These are phyloP conservation scores for Galeopsis tetrahit DNA, from an alignment of 257 asterid species.

Conservation along the genomic window DNA sequence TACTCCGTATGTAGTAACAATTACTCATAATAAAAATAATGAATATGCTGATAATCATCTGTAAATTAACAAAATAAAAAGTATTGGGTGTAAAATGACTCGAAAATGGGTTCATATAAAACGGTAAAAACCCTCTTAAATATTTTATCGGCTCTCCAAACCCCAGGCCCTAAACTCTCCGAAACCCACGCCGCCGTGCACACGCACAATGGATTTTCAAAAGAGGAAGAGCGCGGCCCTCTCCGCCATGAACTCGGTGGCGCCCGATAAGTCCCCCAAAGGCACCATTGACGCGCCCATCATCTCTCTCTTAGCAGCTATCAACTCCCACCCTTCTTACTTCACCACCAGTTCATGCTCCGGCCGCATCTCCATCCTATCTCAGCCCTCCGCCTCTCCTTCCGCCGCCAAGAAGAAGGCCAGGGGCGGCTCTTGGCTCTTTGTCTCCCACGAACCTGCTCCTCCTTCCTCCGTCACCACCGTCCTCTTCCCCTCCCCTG, in stretches of 20 bases:
- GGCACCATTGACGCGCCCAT: slow-evolving; percentile 82
- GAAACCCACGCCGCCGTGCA: slow-evolving; percentile 26
- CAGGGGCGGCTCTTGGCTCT: slow-evolving; percentile 88
- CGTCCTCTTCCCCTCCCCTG: slow-evolving; percentile 52
- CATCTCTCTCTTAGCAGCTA: slow-evolving; percentile 62
- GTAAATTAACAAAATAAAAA: too few relatives aligned
- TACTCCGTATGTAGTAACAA: too few relatives aligned
- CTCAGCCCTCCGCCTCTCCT: slow-evolving; percentile 56
- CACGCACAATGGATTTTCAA: slow-evolving; percentile 66
- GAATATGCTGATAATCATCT: too few relatives aligned
- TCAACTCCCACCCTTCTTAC: slow-evolving; percentile 82
- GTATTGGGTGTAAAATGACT: too few relatives aligned
- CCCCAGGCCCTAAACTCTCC: slow-evolving; percentile 31
- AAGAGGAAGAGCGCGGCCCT: slow-evolving; percentile 72
- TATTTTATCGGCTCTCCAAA: neutral
- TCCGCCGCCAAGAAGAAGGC: slow-evolving; percentile 73
- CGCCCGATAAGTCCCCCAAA: slow-evolving; percentile 90
- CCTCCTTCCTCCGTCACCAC: slow-evolving; percentile 47
- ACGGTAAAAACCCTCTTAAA: too few relatives aligned
- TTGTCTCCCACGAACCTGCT: slow-evolving; percentile 80
- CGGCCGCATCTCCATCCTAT: slow-evolving; percentile 90
- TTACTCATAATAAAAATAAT: too few relatives aligned
- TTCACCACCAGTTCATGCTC: slow-evolving; percentile 99
- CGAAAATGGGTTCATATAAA: too few relatives aligned
- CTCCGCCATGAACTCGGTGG: slow-evolving; percentile 69